A percentile compares a stretch with the other conserved stretches of the same genome.
Conservation (phyloP, 192 early-diverging fungal species). For the Dimargaris verticillata region DNA sequence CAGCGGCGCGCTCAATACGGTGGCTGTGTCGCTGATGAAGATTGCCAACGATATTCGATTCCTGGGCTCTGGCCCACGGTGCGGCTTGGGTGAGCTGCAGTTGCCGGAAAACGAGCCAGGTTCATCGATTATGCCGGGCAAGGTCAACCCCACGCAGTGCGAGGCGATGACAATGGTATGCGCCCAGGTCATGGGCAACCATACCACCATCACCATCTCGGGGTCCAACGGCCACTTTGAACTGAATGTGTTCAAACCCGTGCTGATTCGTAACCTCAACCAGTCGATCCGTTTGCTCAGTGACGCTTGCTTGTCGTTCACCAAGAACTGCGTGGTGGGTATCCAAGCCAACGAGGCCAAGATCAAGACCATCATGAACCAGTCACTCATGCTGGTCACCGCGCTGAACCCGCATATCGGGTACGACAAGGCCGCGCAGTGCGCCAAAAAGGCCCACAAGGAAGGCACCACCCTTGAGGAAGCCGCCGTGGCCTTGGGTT, state of each 20-base stretch:
- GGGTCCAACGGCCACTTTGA: slow-evolving; percentile 97
- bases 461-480: slow-evolving; percentile 74
- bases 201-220: slow-evolving; percentile 79
- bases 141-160: slow-evolving; percentile 99
- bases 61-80: slow-evolving; percentile 92
- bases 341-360: slow-evolving; percentile 9
- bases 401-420: slow-evolving; percentile 97
- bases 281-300: slow-evolving; percentile 80
- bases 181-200: slow-evolving; percentile 97
- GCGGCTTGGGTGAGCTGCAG: slow-evolving; percentile 87
- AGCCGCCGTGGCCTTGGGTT: slow-evolving; percentile 73
- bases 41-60: slow-evolving; percentile 98
- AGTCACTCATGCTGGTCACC: slow-evolving; percentile 93
- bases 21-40: slow-evolving; percentile 94
- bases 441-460: slow-evolving; percentile 96
- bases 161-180: slow-evolving; percentile 99
- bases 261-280: slow-evolving; percentile 94
- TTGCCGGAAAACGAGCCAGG: slow-evolving; percentile 99
- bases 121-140: slow-evolving; percentile 98
- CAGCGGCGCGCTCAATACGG: slow-evolving; percentile 82
- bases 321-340: slow-evolving; percentile 86
- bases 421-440: slow-evolving; percentile 79
- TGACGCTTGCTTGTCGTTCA: slow-evolving; percentile 83
- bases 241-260: slow-evolving; percentile 99
- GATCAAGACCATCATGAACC: slow-evolving; percentile 12